Conservation (phyloP, 768 basidiomycete species). For the Mycena metata region DNA sequence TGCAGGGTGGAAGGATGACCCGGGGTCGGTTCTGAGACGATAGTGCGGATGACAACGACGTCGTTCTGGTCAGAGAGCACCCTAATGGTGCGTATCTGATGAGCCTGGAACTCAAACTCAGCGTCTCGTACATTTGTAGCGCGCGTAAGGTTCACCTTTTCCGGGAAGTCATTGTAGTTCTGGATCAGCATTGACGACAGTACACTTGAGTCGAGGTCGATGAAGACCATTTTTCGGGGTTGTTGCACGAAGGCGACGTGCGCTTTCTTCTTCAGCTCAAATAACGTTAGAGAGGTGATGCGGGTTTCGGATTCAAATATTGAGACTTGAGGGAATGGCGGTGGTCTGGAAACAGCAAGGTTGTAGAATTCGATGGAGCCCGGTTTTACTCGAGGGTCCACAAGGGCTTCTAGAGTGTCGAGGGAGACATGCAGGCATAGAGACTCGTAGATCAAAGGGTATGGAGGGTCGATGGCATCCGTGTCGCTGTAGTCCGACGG, state of each 20-base stretch:
- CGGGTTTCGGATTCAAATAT: conserved; percentile 52
- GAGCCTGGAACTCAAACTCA: conserved; percentile 49
- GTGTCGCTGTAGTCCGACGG: conserved; percentile 53
- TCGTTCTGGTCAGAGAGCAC: conserved; percentile 65
- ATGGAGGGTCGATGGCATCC: conserved; percentile 57
- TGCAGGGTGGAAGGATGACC: conserved; percentile 25
- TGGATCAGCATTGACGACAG: conserved; percentile 57
- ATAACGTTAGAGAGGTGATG: conserved; percentile 56
- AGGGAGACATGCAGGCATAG: conserved; percentile 58
- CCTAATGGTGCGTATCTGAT: conserved; percentile 66
- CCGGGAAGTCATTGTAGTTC: conserved; percentile 44
- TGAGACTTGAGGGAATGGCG: conserved; percentile 58
- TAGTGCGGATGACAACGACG: conserved; percentile 64
- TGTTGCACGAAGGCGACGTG: conserved; percentile 59
- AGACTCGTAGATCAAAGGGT: conserved; percentile 60
- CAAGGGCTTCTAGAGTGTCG: conserved; percentile 57
- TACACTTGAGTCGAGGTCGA: conserved; percentile 53
- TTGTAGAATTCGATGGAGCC: conserved; percentile 54
- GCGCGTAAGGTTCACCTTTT: conserved; percentile 42
- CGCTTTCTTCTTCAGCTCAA: conserved; percentile 57
- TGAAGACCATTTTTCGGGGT: conserved; percentile 57
- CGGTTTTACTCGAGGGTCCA: conserved; percentile 56
- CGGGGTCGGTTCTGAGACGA: conserved; percentile 36
- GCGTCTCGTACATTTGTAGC: neutral
- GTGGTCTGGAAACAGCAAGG: conserved; percentile 49